A percentile compares a stretch with the other conserved stretches of the same genome.
Evolutionary conservation across 2,329 filamentous ascomycete species (phyloP).

Genomic region (Cladorrhinum sp.): DNA sequence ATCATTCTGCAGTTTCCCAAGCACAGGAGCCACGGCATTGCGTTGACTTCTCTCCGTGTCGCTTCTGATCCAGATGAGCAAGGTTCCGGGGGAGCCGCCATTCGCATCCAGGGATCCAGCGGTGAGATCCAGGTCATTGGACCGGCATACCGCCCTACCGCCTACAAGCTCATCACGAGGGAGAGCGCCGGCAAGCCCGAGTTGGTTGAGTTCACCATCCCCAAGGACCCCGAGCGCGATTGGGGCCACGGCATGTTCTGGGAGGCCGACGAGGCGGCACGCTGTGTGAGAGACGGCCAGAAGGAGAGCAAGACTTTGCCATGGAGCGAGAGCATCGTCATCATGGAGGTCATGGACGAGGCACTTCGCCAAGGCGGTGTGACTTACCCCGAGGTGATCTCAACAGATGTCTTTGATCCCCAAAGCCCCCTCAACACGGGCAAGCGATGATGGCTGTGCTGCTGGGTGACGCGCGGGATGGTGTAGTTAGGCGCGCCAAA

Average conservation of each 20-base stretch:
- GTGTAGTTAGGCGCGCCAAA: not conserved
- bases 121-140: constrained; percentile 80
- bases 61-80: constrained; percentile 59
- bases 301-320: constrained; percentile 70
- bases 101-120: constrained; percentile 75
- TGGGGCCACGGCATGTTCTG: constrained; percentile 78
- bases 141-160: constrained; percentile 66
- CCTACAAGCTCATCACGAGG: constrained; percentile 61
- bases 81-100: constrained; percentile 59
- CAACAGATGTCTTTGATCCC: constrained; percentile 56
- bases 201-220: constrained; percentile 52
- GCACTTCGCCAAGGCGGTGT: constrained; percentile 53
- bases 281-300: constrained; percentile 66
- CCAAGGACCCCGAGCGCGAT: constrained; percentile 45
- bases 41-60: constrained; percentile 63
- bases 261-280: constrained; percentile 44
- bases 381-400: constrained; percentile 54
- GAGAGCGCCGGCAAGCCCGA: constrained; percentile 47
- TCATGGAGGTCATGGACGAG: constrained; percentile 72
- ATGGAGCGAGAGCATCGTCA: constrained; percentile 72
- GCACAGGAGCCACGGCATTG: constrained; percentile 68
- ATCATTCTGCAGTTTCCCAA: constrained; percentile 73
- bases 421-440: constrained; percentile 62
- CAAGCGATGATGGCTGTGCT: constrained; percentile 28
- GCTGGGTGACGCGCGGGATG: not conserved